These are phyloP conservation scores for Fusarium veterinarium DNA, from an alignment of 2,329 filamentous ascomycete genomes.

Conservation along the genomic window DNA sequence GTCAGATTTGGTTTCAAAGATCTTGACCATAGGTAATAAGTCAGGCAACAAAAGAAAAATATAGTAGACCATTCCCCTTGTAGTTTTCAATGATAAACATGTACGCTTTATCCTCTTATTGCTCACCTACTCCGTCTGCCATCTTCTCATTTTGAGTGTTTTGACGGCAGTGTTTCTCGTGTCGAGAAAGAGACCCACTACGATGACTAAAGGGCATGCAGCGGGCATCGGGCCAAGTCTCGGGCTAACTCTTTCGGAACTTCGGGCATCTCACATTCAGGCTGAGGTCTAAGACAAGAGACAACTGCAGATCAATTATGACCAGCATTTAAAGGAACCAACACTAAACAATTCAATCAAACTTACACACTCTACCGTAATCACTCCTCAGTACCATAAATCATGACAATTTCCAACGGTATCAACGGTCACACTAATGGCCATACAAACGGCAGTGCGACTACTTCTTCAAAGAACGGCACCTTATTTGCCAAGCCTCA, in stretches of 20 bases:
- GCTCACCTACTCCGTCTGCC: accelerated
- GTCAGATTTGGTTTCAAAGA: no score
- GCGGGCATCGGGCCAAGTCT: conserved; percentile 9
- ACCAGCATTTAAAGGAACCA: not conserved
- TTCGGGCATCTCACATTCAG: not conserved
- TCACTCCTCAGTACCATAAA: no score
- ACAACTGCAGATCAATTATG: not conserved
- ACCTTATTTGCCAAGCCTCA: not conserved
- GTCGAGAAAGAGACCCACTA: not conserved
- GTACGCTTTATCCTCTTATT: accelerated
- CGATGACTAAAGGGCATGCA: not conserved
- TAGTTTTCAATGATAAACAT: accelerated
- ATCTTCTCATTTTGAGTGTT: not conserved
- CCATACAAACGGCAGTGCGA: conserved; percentile 1
- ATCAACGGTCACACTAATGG: not conserved
- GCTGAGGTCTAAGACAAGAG: not conserved
- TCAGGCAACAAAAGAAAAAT: not conserved
- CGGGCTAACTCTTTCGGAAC: not conserved
- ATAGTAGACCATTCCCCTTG: accelerated
- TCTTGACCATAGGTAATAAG: not conserved
- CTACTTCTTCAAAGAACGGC: not conserved
- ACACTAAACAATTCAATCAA: no score
- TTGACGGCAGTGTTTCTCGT: not conserved
- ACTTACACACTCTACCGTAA: not conserved
- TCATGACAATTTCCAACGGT: conserved; percentile 6